A percentile compares a stretch with the other conserved stretches of the same genome.
Evolutionary conservation across 768 basidiomycete species (phyloP).

Genomic region (Auricularia heimuer): DNA sequence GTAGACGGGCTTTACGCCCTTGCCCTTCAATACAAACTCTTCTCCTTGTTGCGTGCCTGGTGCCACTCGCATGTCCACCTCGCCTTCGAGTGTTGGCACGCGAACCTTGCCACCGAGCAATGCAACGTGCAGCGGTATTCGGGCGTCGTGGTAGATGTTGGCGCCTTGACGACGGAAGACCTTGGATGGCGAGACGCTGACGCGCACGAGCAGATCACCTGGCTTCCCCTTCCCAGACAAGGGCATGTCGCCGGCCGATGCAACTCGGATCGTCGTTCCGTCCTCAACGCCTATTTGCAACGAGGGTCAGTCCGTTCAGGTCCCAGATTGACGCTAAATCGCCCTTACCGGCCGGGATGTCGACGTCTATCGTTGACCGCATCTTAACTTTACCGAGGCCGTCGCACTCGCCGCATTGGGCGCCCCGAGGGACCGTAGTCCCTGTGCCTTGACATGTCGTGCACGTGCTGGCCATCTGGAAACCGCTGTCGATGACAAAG

Average conservation of each 20-base stretch:
- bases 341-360: constrained; percentile 71
- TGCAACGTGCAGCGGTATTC: constrained; percentile 84
- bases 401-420: constrained; percentile 69
- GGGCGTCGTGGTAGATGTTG: constrained; percentile 82
- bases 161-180: constrained; percentile 83
- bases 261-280: constrained; percentile 81
- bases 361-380: constrained; percentile 66
- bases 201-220: constrained; percentile 81
- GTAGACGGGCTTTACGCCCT: constrained; percentile 63
- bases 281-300: constrained; percentile 71
- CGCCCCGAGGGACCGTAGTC: constrained; percentile 62
- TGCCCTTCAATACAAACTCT: constrained; percentile 87
- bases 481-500: constrained; percentile 85
- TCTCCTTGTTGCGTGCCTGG: constrained; percentile 93
- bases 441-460: constrained; percentile 73
- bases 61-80: constrained; percentile 89
- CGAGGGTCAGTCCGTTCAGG: constrained; percentile 1
- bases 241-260: constrained; percentile 76
- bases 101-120: constrained; percentile 88
- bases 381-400: constrained; percentile 84
- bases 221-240: constrained; percentile 63
- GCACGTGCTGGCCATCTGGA: constrained; percentile 95
- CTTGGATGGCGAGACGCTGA: constrained; percentile 76
- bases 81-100: constrained; percentile 90
- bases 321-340: background rate